Conservation (phyloP, 495 filamentous ascomycete genomes). For the Sphaerosporella brunnea region DNA sequence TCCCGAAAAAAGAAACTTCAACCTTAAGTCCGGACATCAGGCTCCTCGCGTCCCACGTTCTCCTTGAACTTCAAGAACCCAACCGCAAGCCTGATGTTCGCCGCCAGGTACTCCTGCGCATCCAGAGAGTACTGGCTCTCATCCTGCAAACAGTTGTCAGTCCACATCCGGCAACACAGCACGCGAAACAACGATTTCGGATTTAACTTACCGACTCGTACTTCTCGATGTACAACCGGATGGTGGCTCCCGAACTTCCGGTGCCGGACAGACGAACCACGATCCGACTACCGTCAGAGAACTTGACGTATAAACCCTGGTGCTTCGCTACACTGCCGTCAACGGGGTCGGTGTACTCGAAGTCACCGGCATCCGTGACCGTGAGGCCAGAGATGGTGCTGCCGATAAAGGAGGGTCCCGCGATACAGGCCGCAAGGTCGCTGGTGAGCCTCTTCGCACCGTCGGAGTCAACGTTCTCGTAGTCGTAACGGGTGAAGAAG, state of each 20-base stretch:
- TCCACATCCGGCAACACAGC: background rate
- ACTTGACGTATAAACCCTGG: conserved; percentile 88
- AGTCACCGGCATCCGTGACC: conserved; percentile 76
- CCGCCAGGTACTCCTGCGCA: conserved; percentile 86
- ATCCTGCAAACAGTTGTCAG: conserved; percentile 39
- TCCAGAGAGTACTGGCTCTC: conserved; percentile 51
- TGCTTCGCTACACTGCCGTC: conserved; percentile 90
- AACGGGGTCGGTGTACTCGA: conserved; percentile 78
- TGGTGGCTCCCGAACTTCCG: conserved; percentile 84
- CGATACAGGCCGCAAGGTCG: conserved; percentile 52
- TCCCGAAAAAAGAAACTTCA: background rate
- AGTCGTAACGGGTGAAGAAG: conserved; percentile 98
- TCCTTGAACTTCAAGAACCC: conserved; percentile 77
- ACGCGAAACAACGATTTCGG: background rate
- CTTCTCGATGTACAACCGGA: conserved; percentile 90
- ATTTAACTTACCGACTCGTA: conserved; percentile 37
- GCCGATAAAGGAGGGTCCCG: conserved; percentile 53
- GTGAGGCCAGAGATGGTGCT: conserved; percentile 52
- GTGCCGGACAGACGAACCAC: conserved; percentile 89
- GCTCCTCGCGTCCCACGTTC: conserved; percentile 72
- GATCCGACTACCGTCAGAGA: conserved; percentile 85
- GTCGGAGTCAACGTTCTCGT: conserved; percentile 79
- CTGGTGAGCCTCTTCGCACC: conserved; percentile 77
- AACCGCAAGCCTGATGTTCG: conserved; percentile 67
- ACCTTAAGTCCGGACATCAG: conserved; percentile 77